These are phyloP conservation scores for Cutaneotrichosporon sp. DNA, from an alignment of 1,284 basidiomycete species.

Conservation along the genomic window DNA sequence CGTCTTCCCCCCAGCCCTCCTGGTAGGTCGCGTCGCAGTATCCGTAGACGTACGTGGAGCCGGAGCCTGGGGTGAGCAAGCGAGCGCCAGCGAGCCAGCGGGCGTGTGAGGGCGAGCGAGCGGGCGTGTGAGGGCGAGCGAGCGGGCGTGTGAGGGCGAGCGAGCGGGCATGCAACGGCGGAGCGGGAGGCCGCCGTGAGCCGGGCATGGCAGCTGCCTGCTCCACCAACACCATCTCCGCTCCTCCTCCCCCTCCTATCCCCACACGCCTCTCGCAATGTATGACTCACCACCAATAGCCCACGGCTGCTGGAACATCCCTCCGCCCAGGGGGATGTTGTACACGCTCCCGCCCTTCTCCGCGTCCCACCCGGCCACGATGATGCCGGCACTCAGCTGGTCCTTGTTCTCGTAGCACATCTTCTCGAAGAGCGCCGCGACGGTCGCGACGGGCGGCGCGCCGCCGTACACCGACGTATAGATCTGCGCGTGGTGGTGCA, in stretches of 20 bases:
- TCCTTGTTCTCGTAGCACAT: conserved; percentile 97
- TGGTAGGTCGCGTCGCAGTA: conserved; percentile 98
- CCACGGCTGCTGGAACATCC: conserved; percentile 93
- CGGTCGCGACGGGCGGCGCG: conserved; percentile 76
- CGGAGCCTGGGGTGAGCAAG: conserved; percentile 68
- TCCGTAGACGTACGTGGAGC: conserved; percentile 97
- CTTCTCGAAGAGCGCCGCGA: conserved; percentile 82
- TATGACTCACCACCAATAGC: conserved; percentile 85
- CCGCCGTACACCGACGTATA: conserved; percentile 65
- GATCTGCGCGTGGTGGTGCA: conserved; percentile 84
- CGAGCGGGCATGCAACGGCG: too few species aligned
- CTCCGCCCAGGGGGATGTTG: conserved; percentile 93
- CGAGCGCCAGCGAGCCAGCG: not conserved
- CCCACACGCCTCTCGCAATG: too few species aligned
- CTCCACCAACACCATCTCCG: too few species aligned
- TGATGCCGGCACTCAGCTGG: conserved; percentile 85
- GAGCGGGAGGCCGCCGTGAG: too few species aligned
- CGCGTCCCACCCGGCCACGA: conserved; percentile 97
- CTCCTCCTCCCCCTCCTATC: too few species aligned
- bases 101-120: too few species aligned
- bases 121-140: too few species aligned
- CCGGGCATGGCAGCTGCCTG: too few species aligned
- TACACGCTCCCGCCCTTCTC: conserved; percentile 91
- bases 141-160: too few species aligned
- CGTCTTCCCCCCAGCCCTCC: conserved; percentile 87